Evolutionary conservation across 73 alveolate species (phyloP).

Genomic region (Paramecium sonneborni): DNA sequence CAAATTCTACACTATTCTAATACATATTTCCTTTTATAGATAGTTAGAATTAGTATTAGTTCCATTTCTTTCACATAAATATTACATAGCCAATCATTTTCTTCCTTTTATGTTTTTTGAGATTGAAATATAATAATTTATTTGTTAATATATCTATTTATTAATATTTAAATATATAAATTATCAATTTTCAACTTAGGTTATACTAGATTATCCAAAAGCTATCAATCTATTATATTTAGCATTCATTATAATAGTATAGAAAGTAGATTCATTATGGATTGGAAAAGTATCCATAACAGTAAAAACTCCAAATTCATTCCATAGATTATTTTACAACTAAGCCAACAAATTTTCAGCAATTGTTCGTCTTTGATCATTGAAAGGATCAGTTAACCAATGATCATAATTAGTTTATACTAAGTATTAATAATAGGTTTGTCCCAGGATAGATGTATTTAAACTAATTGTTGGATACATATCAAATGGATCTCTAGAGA

Average conservation of each 20-base stretch:
- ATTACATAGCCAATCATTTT: background rate
- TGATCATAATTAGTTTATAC: background rate
- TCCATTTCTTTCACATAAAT: background rate
- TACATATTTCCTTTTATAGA: background rate
- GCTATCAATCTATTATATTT: background rate
- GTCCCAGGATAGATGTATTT: background rate
- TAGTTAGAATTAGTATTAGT: background rate
- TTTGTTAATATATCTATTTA: too few relatives aligned
- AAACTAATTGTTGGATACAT: background rate
- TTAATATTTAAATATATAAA: too few relatives aligned
- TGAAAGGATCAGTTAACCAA: background rate
- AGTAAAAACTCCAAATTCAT: background rate
- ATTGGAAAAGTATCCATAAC: background rate
- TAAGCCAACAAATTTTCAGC: background rate
- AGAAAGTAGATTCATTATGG: background rate
- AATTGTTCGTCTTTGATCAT: background rate
- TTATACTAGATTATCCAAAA: background rate
- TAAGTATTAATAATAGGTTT: too few relatives aligned
- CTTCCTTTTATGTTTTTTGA: too few relatives aligned
- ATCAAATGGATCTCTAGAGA: background rate
- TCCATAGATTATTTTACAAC: too few relatives aligned
- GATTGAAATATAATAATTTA: too few relatives aligned
- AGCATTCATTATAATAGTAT: too few relatives aligned
- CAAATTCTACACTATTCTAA: background rate
- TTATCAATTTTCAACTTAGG: too few relatives aligned